These are phyloP conservation scores for Phellopilus nigrolimitatus DNA, from an alignment of 1,284 basidiomycete species.

Conservation along the genomic window DNA sequence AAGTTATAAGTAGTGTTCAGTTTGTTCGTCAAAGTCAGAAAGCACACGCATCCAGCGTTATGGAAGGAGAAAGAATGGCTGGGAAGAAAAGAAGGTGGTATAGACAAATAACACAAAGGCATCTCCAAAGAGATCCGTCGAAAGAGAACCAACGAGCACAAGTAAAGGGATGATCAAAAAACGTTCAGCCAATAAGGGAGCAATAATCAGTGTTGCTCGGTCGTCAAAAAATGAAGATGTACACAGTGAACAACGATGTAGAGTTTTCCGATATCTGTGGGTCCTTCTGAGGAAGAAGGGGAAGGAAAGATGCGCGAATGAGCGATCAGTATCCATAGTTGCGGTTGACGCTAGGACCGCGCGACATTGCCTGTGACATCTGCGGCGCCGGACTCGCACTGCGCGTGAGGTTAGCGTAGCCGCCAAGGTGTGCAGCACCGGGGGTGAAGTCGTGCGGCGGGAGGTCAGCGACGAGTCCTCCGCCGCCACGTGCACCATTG, in stretches of 20 bases:
- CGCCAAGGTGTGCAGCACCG: conserved; percentile 53
- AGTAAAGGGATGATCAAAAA: not conserved
- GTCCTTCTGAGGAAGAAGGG: not conserved
- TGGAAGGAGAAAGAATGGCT: not conserved
- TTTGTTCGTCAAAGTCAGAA: not conserved
- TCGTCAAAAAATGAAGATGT: not conserved
- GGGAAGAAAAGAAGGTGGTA: conserved; percentile 14
- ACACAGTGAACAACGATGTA: not conserved
- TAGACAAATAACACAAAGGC: conserved; percentile 5
- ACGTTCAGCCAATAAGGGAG: not conserved
- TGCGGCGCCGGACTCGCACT: conserved; percentile 57
- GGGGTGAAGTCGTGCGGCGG: conserved; percentile 83
- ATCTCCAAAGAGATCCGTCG: not conserved
- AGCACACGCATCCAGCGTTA: conserved; percentile 15
- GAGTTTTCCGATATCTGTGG: not conserved
- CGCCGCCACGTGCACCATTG: conserved; percentile 28
- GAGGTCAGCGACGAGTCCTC: conserved; percentile 35
- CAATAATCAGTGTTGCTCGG: not conserved
- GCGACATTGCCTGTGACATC: conserved; percentile 51
- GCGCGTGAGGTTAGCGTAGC: conserved; percentile 75
- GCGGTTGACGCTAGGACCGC: conserved; percentile 40
- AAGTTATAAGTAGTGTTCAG: not conserved
- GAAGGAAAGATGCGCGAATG: not conserved
- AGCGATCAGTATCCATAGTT: conserved; percentile 31
- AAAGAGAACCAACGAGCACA: not conserved